Percentiles rank a stretch among this genome's conserved stretches.
Evolutionary conservation across 176 grass and related monocot species (phyloP).

Genomic region (Hsuehochloa calcarea): DNA sequence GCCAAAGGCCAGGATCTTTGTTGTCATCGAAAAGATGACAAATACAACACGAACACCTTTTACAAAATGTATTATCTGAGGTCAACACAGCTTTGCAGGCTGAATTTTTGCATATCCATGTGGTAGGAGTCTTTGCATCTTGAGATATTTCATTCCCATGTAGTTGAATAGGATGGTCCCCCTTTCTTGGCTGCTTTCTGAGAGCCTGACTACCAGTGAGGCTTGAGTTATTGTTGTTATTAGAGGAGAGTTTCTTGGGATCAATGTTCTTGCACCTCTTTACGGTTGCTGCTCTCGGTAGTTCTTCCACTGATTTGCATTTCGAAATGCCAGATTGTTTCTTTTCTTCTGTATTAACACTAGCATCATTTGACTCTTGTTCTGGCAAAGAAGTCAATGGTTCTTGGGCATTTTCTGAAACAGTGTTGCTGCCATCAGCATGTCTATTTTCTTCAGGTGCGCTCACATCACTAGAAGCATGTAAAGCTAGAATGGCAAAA

Average conservation of each 20-base stretch:
- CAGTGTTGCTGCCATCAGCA: slow-evolving; percentile 31
- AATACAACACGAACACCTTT: slow-evolving; percentile 96
- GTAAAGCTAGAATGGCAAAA: slow-evolving; percentile 26
- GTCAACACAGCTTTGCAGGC: slow-evolving; percentile 86
- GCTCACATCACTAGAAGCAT: slow-evolving; percentile 21
- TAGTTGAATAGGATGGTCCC: slow-evolving; percentile 35
- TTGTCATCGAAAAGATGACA: slow-evolving; percentile 96
- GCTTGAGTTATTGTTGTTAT: slow-evolving; percentile 35
- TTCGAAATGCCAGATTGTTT: slow-evolving; percentile 45
- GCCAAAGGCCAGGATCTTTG: slow-evolving; percentile 98
- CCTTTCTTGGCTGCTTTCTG: slow-evolving; percentile 55
- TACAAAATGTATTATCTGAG: slow-evolving; percentile 80
- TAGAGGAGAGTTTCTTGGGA: slow-evolving; percentile 59
- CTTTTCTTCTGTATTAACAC: slow-evolving; percentile 60
- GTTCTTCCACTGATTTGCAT: slow-evolving; percentile 70
- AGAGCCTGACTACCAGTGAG: slow-evolving; percentile 37
- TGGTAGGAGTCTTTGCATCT: slow-evolving; percentile 39
- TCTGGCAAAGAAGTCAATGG: slow-evolving; percentile 32
- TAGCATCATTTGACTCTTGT: slow-evolving; percentile 58
- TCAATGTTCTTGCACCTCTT: slow-evolving; percentile 69
- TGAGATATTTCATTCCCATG: slow-evolving; percentile 33
- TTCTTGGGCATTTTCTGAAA: slow-evolving; percentile 33
- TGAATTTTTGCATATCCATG: slow-evolving; percentile 90
- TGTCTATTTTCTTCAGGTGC: slow-evolving; percentile 24
- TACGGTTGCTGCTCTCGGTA: slow-evolving; percentile 26